Evolutionary conservation across 1,139 yeast species (phyloP).

Genomic region (Geotrichum europaeum): DNA sequence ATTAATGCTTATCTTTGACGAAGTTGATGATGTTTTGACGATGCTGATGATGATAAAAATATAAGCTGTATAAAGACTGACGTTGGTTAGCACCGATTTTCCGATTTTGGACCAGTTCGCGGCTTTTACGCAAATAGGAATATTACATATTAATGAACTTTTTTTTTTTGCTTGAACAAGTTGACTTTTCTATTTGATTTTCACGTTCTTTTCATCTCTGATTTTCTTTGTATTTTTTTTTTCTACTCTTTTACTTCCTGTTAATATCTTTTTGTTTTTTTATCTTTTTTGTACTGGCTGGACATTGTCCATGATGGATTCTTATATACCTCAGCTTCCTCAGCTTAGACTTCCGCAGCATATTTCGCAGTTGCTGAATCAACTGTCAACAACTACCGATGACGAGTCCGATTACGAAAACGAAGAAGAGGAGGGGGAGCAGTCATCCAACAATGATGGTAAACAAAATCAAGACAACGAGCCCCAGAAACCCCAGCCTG

Average conservation of each 20-base stretch:
- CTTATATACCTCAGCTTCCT: constrained; percentile 12
- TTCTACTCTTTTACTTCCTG: no score
- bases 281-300: neutral
- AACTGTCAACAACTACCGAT: constrained; percentile 4
- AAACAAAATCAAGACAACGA: neutral
- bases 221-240: neutral
- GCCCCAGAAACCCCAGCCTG: neutral
- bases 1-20: neutral
- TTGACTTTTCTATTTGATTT: neutral
- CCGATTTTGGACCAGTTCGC: neutral
- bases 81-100: neutral
- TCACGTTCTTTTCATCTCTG: neutral
- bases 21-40: neutral
- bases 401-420: constrained; percentile 1
- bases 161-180: neutral
- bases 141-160: neutral
- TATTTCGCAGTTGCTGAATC: constrained; percentile 11
- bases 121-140: neutral
- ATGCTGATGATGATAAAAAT: neutral
- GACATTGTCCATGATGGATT: constrained; percentile 9
- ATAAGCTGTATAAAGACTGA: neutral
- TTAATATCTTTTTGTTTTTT: neutral
- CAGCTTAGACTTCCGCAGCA: constrained; percentile 13
- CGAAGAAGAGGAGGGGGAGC: neutral
- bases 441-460: neutral